These are phyloP conservation scores for Podila minutissima DNA, from an alignment of 192 early-diverging fungal species.

Conservation along the genomic window DNA sequence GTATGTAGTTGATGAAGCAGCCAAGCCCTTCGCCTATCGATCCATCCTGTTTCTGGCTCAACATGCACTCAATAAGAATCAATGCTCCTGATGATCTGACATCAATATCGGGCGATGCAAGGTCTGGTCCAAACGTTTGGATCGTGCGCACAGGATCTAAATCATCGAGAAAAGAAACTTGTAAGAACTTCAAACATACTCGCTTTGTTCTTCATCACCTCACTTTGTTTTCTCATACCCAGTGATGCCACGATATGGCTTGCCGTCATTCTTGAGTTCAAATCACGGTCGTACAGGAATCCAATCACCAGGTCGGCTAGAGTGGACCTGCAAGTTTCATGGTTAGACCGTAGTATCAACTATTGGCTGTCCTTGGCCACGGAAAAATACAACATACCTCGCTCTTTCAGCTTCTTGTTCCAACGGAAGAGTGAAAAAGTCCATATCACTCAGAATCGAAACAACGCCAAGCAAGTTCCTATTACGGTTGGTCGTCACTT, in stretches of 20 bases:
- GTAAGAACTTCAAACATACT: too few relatives aligned
- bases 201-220: too few relatives aligned
- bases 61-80: slow-evolving; percentile 22
- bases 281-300: slow-evolving; percentile 1
- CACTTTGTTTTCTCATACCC: not conserved
- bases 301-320: slow-evolving; percentile 13
- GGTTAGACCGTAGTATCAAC: not conserved
- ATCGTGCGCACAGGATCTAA: slow-evolving; percentile 13
- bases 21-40: slow-evolving; percentile 11
- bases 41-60: slow-evolving; percentile 9
- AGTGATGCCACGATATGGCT: slow-evolving; percentile 16
- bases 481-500: not conserved
- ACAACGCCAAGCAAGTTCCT: slow-evolving; percentile 11
- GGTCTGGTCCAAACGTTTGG: slow-evolving; percentile 8
- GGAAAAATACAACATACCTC: not conserved
- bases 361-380: not conserved
- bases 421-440: slow-evolving; percentile 6
- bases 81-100: slow-evolving; percentile 1
- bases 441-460: not conserved
- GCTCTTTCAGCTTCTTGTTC: not conserved
- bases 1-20: slow-evolving; percentile 17
- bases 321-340: not conserved
- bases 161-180: not conserved
- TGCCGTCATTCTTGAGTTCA: slow-evolving; percentile 4
- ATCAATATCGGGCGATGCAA: not conserved